Percentiles rank a stretch among this genome's conserved stretches.
phyloP scores from a whole-genome alignment of 495 filamentous ascomycete species.

The Acidomyces sp. region DNA sequence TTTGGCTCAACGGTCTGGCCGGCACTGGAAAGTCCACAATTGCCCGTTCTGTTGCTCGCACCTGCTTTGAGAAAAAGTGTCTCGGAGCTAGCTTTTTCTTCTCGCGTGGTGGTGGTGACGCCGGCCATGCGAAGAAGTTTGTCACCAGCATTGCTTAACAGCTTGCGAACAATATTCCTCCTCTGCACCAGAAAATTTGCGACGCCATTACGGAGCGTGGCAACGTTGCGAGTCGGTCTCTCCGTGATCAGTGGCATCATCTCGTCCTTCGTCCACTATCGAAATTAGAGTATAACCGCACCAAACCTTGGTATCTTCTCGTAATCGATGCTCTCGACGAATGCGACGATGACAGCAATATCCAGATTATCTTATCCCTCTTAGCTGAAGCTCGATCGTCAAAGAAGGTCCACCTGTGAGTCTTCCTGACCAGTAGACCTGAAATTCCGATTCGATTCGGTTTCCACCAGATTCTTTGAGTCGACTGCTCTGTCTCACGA shows the following conservation, averaged over 20 bases:
- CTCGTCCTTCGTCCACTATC: conserved; percentile 1
- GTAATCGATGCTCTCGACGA: conserved; percentile 31
- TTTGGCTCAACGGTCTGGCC: too few species aligned
- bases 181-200: background rate
- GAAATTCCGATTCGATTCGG: conserved; percentile 23
- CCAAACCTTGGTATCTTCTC: conserved; percentile 9
- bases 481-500: conserved; percentile 1
- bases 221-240: background rate
- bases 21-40: too few species aligned
- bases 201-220: background rate
- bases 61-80: background rate
- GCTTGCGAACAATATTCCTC: background rate
- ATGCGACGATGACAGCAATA: conserved; percentile 22
- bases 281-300: background rate
- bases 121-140: conserved; percentile 16
- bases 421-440: conserved; percentile 31
- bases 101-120: conserved; percentile 17
- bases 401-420: conserved; percentile 15
- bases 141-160: conserved; percentile 19
- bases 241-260: background rate
- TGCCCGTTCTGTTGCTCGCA: conserved; percentile 17
- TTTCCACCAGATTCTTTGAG: conserved; percentile 28
- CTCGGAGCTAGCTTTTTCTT: conserved; percentile 27
- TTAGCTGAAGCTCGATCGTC: conserved; percentile 13
- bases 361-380: conserved; percentile 14